Evolutionary conservation across 192 early-diverging fungal genomes (phyloP), one percentile per base, ranked within the genome.

Genomic region (Coemansia sp.): DNA sequence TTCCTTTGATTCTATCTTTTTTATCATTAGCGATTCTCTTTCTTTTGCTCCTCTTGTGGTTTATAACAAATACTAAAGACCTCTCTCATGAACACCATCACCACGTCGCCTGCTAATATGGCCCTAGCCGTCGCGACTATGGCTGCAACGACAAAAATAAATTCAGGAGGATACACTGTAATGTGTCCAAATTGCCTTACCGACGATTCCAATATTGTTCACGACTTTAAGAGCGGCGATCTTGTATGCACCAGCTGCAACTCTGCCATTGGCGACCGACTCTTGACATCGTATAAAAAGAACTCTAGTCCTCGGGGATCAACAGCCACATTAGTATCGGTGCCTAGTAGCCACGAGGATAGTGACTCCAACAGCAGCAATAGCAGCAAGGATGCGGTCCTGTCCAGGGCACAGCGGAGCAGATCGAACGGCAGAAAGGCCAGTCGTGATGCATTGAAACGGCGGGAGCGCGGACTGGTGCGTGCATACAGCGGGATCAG

Each of bases 171-270:
- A 11, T 40, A 62, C 13, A 58, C 70, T 10, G 63, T 90, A 19
- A 74, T 87, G 3, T 96, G 93, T 77, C 78, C 82, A 36, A 86
- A 93, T 73, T 98, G 95, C 72, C 84, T 86, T 58, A 73, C 44
- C 88, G 38, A 78, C 83, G 20, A 79, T 87, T 22, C 92, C 92
- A 22, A 94, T 55, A 87, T 98, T 58, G 82, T 97, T 28, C 95
- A 97, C 73, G 92, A 95, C 68, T 96, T 97, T 72, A 81, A 87
- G 0, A 85, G 86, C 38, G 94, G 91, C 5, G 96, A 97, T 66
- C 64, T 95, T 33, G 84, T 98, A 23, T 98, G 96, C 79, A 92
- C 89, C 17, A 88, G 90, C 73, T 98, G 96, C 75, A 94, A 93
- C 15, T 65, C 93, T 4, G 88, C 92, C 8, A 83, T 97, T 2